Evolutionary conservation across 2,329 filamentous ascomycete species (phyloP).

Genomic region (Calonectria multiphialidica): DNA sequence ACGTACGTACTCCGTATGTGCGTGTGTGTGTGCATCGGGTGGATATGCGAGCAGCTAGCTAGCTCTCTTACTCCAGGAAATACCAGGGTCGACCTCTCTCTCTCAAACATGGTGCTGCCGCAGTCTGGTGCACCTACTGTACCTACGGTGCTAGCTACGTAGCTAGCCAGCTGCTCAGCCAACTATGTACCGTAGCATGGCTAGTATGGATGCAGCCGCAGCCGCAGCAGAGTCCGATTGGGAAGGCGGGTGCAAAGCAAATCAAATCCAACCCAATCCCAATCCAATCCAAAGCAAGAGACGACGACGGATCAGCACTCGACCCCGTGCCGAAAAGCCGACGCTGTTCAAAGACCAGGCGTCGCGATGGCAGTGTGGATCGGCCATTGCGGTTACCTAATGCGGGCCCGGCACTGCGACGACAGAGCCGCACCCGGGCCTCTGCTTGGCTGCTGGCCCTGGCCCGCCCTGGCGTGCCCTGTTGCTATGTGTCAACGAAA

Average conservation of each 20-base stretch:
- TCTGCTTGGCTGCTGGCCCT: slow-evolving; percentile 24
- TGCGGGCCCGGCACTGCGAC: slow-evolving; percentile 23
- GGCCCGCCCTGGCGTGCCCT: too few species aligned
- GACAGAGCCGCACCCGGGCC: slow-evolving; percentile 19
- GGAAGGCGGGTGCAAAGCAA: slow-evolving; percentile 8
- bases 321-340: neutral
- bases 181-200: too few species aligned
- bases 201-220: neutral
- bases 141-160: too few species aligned
- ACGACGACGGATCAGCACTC: neutral
- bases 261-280: neutral
- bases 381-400: slow-evolving; percentile 22
- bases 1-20: neutral
- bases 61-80: slow-evolving; percentile 5
- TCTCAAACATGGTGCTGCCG: too few species aligned
- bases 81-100: too few species aligned
- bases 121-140: too few species aligned
- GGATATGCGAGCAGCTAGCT: neutral
- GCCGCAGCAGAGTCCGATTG: neutral
- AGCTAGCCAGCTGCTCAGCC: too few species aligned
- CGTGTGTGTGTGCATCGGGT: neutral
- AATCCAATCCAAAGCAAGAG: neutral
- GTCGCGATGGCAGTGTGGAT: slow-evolving; percentile 13
- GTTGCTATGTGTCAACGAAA: slow-evolving; percentile 28
- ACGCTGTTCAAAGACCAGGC: neutral